Conservation (phyloP, 441 rosid genomes). For the Dalechampia spathulata region DNA sequence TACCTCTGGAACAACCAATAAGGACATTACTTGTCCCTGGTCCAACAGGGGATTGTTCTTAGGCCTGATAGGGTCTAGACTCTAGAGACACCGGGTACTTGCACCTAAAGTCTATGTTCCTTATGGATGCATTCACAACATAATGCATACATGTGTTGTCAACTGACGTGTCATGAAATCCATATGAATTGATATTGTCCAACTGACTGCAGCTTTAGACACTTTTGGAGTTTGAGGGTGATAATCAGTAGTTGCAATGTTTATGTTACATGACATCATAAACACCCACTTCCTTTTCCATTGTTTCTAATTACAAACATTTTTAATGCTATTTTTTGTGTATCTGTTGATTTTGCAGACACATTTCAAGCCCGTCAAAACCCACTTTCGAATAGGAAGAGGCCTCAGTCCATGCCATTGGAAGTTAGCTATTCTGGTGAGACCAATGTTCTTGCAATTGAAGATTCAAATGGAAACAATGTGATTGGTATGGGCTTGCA, state of each 20-base stretch:
- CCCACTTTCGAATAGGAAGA: conserved; percentile 37
- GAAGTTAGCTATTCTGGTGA: conserved; percentile 27
- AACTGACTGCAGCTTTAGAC: no score
- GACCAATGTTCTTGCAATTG: conserved; percentile 28
- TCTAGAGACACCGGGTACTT: no score
- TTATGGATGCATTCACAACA: background rate
- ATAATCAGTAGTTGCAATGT: conserved; percentile 4
- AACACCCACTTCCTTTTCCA: conserved; percentile 1
- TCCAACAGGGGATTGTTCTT: no score
- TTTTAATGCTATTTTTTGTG: conserved; percentile 9
- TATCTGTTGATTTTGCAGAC: conserved; percentile 39
- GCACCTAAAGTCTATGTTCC: no score
- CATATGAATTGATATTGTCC: background rate
- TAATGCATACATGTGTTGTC: background rate
- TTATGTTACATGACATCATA: background rate
- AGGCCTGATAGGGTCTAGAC: no score
- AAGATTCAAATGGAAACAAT: conserved; percentile 29
- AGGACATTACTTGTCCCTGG: no score
- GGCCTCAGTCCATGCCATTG: conserved; percentile 18
- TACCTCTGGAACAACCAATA: no score
- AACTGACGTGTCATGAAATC: background rate
- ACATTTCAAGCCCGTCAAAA: conserved; percentile 50
- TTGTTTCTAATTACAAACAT: conserved; percentile 1
- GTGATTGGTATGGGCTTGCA: conserved; percentile 74
- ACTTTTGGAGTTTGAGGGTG: no score